These are phyloP conservation scores for Pseudopediastrum boryanum DNA, from an alignment of 139 green algal species.

Conservation along the genomic window DNA sequence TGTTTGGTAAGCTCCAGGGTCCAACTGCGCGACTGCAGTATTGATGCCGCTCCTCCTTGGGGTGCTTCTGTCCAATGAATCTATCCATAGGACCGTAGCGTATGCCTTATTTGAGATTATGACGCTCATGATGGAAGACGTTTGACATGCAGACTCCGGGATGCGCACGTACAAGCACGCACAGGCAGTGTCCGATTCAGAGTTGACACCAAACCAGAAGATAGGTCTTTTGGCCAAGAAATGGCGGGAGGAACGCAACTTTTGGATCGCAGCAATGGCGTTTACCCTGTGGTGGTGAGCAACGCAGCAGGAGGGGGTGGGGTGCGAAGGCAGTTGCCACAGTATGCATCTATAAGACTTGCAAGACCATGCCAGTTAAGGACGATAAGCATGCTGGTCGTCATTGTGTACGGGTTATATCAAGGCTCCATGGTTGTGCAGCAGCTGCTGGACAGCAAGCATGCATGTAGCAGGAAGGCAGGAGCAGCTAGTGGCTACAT, in stretches of 20 bases:
- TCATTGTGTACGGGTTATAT: not conserved
- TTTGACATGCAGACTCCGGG: conserved; percentile 10
- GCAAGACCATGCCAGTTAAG: not conserved
- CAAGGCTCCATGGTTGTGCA: not conserved
- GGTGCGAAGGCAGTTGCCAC: not conserved
- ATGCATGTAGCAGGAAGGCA: not conserved
- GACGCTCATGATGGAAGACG: not conserved
- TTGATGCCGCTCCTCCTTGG: too few relatives aligned
- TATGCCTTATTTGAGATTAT: not conserved
- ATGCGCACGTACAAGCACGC: conserved; percentile 34
- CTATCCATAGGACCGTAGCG: too few relatives aligned
- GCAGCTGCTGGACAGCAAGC: not conserved
- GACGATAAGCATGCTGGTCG: not conserved
- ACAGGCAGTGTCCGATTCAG: not conserved
- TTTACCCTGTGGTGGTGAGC: conserved; percentile 41
- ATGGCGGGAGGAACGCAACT: conserved; percentile 53
- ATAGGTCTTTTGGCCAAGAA: conserved; percentile 49
- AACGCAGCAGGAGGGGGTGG: not conserved
- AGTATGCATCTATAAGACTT: too few relatives aligned
- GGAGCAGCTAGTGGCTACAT: not conserved
- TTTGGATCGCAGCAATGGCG: conserved; percentile 48
- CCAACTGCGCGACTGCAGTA: too few relatives aligned
- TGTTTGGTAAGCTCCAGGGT: conserved; percentile 17
- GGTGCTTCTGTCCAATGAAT: too few relatives aligned
- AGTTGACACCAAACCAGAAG: conserved; percentile 35